Percentiles rank a stretch among this genome's conserved stretches.
phyloP scores from a whole-genome alignment of 2,329 filamentous ascomycete genomes.

The Hypoxylon sp. region DNA sequence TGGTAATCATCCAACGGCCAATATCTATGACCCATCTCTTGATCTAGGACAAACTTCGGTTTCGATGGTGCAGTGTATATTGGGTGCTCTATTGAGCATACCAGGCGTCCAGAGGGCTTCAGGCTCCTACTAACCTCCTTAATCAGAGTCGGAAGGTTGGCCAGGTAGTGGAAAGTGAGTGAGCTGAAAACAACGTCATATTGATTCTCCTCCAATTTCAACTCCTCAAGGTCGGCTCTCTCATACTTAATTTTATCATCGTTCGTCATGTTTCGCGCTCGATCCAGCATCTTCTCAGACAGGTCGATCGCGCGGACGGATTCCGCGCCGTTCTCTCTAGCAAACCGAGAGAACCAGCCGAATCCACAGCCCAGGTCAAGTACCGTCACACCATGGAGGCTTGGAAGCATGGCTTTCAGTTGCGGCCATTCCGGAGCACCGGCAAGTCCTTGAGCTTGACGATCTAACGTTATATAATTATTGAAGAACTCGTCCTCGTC shows the following conservation, averaged over 20 bases:
- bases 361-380: conserved; percentile 65
- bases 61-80: conserved; percentile 61
- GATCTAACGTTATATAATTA: conserved; percentile 59
- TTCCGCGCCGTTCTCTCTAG: conserved; percentile 56
- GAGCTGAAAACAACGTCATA: conserved; percentile 61
- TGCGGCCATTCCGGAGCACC: conserved; percentile 62
- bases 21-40: conserved; percentile 53
- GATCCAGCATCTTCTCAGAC: conserved; percentile 61
- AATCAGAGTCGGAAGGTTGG: conserved; percentile 54
- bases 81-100: conserved; percentile 66
- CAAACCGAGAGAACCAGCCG: conserved; percentile 64
- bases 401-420: conserved; percentile 59
- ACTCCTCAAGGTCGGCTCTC: conserved; percentile 55
- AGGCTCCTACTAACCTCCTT: conserved; percentile 54
- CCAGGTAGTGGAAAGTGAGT: conserved; percentile 60
- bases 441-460: conserved; percentile 58
- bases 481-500: conserved; percentile 61
- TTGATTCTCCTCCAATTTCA: conserved; percentile 46
- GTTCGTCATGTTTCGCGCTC: conserved; percentile 53
- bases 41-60: conserved; percentile 51
- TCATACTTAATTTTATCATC: conserved; percentile 54
- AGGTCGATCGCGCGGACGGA: conserved; percentile 59
- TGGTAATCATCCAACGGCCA: conserved; percentile 63
- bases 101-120: conserved; percentile 56
- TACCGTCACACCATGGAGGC: conserved; percentile 52